Evolutionary conservation across 1,139 yeast species (phyloP).

Genomic region (Hyphopichia buzzinii): DNA sequence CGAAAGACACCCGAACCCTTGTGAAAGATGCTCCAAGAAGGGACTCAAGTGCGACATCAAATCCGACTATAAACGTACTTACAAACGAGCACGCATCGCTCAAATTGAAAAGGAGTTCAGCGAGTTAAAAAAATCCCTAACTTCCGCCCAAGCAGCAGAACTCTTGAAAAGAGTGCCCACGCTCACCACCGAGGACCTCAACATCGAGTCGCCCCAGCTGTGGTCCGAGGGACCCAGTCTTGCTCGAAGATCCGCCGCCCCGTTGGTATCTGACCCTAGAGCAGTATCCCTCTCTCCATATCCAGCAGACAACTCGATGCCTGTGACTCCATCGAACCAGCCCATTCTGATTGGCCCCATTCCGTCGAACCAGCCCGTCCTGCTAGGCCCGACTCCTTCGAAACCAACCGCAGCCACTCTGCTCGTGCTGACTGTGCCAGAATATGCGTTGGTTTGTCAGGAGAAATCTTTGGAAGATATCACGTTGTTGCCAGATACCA

Average conservation of each 20-base stretch:
- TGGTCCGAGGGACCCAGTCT: not conserved
- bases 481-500: slow-evolving; percentile 57
- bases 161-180: slow-evolving; percentile 35
- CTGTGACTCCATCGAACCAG: slow-evolving; percentile 25
- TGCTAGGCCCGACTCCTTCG: not conserved
- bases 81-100: slow-evolving; percentile 81
- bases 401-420: slow-evolving; percentile 5
- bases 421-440: no score
- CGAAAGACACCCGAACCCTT: slow-evolving; percentile 74
- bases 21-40: slow-evolving; percentile 75
- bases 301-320: not conserved
- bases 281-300: slow-evolving; percentile 1
- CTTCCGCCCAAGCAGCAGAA: slow-evolving; percentile 50
- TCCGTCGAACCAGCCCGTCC: slow-evolving; percentile 10
- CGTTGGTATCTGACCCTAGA: slow-evolving; percentile 1
- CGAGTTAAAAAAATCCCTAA: slow-evolving; percentile 60
- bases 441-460: slow-evolving; percentile 47
- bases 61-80: slow-evolving; percentile 82
- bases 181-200: slow-evolving; percentile 11
- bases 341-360: not conserved
- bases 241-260: not conserved
- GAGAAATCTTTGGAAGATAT: slow-evolving; percentile 71
- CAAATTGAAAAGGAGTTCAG: slow-evolving; percentile 79
- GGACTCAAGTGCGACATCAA: slow-evolving; percentile 69
- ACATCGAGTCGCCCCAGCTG: slow-evolving; percentile 7